These are phyloP conservation scores for Bruguiera gymnorhiza DNA, from an alignment of 345 rosid species.

Conservation along the genomic window DNA sequence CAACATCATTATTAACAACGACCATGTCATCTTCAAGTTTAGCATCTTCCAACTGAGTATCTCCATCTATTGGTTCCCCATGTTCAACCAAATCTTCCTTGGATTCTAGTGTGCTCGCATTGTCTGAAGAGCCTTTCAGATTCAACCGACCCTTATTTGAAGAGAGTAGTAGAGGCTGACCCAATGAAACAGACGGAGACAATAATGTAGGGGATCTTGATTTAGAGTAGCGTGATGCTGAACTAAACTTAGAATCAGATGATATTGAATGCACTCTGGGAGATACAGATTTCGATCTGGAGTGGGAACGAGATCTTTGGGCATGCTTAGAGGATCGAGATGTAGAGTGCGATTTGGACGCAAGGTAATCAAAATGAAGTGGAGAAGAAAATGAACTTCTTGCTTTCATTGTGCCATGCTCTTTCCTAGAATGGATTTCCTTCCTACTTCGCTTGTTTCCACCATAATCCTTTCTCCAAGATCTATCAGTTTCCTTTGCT, in stretches of 20 bases:
- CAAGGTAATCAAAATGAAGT: conserved; percentile 18
- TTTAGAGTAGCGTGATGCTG: conserved; percentile 20
- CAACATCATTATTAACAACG: conserved; percentile 7
- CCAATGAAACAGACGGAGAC: conserved; percentile 28
- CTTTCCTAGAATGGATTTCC: conserved; percentile 21
- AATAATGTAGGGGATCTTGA: conserved; percentile 25
- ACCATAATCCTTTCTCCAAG: conserved; percentile 12
- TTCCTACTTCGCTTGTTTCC: conserved; percentile 28
- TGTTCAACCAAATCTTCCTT: conserved; percentile 22
- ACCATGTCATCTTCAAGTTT: conserved; percentile 12
- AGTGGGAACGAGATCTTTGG: conserved; percentile 10
- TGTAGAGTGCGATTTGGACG: conserved; percentile 22
- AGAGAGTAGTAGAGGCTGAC: conserved; percentile 23
- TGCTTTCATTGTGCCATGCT: conserved; percentile 26
- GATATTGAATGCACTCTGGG: conserved; percentile 22
- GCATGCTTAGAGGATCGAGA: conserved; percentile 25
- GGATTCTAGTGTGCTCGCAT: conserved; percentile 19
- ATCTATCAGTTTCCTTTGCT: conserved; percentile 19
- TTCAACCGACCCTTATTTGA: conserved; percentile 24
- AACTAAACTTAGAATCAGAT: conserved; percentile 25
- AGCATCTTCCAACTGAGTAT: conserved; percentile 15
- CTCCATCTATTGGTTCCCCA: conserved; percentile 4
- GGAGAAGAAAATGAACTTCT: conserved; percentile 27
- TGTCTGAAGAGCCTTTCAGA: conserved; percentile 19
- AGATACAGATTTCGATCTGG: conserved; percentile 31